phyloP scores from a whole-genome alignment of 768 basidiomycete genomes.

The Podaxis sp. region DNA sequence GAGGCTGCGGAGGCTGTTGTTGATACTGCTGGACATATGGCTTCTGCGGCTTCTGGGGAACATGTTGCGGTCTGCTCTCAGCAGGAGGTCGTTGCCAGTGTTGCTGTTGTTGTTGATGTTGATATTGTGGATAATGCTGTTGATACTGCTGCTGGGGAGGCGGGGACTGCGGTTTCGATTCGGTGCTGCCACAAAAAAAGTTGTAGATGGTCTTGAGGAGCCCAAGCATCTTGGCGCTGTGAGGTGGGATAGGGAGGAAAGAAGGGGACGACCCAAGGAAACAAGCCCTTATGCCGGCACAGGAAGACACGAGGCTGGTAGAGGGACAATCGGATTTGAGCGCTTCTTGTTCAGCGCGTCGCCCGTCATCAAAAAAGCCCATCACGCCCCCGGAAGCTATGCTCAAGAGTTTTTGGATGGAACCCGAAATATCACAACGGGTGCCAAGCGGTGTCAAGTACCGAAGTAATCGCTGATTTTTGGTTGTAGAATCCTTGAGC shows the following conservation, averaged over 20 bases:
- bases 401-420: too few relatives aligned
- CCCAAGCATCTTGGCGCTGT: background rate
- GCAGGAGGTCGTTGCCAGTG: constrained; percentile 7
- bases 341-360: background rate
- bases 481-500: too few relatives aligned
- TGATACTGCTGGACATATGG: background rate
- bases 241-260: background rate
- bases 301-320: constrained; percentile 1
- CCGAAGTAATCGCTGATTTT: too few relatives aligned
- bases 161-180: constrained; percentile 17
- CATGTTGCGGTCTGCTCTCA: background rate
- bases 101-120: constrained; percentile 17
- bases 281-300: background rate
- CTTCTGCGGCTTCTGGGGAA: constrained; percentile 4
- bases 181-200: constrained; percentile 26
- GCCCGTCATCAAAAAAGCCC: background rate
- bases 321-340: background rate
- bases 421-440: too few relatives aligned
- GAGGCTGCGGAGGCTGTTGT: constrained; percentile 2
- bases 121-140: constrained; percentile 16
- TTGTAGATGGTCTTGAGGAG: constrained; percentile 32
- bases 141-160: constrained; percentile 20
- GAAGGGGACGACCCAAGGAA: background rate
- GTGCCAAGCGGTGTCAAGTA: too few relatives aligned
- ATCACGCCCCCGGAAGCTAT: too few relatives aligned